Conservation (phyloP, 1,284 basidiomycete species). For the Sporisorium sorghi region DNA sequence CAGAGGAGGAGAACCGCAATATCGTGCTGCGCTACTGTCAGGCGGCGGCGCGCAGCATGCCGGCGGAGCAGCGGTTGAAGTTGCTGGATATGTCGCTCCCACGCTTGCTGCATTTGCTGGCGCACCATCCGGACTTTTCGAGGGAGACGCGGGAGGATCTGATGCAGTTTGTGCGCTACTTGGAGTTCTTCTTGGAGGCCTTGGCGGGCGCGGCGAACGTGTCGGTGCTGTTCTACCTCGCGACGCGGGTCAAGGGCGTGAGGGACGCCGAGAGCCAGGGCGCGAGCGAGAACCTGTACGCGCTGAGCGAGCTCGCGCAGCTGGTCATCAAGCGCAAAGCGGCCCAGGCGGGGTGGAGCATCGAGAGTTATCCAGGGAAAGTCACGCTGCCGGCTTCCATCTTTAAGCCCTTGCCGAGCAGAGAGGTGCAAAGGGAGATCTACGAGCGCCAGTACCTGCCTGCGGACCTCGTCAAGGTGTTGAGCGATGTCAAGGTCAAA, state of each 20-base stretch:
- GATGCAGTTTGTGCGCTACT: constrained; percentile 73
- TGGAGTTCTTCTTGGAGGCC: constrained; percentile 86
- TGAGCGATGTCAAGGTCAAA: constrained; percentile 34
- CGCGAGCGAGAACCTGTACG: constrained; percentile 78
- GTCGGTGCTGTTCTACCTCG: constrained; percentile 83
- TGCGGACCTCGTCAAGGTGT: constrained; percentile 16
- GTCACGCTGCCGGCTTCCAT: constrained; percentile 85
- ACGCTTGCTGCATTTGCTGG: constrained; percentile 84
- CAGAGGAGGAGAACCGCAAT: constrained; percentile 74
- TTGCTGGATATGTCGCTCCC: constrained; percentile 82
- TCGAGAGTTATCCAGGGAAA: constrained; percentile 83
- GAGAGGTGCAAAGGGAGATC: constrained; percentile 52
- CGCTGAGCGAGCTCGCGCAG: constrained; percentile 88
- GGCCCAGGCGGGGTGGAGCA: constrained; percentile 78
- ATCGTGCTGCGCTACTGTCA: constrained; percentile 53
- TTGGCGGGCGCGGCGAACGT: constrained; percentile 82
- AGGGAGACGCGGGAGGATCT: constrained; percentile 81
- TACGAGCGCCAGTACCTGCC: constrained; percentile 46
- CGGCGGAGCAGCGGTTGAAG: constrained; percentile 38
- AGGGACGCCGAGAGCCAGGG: constrained; percentile 74
- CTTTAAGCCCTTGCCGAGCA: constrained; percentile 71
- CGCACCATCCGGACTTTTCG: constrained; percentile 92
- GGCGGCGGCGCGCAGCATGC: constrained; percentile 14
- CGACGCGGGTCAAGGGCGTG: constrained; percentile 85
- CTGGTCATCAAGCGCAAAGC: constrained; percentile 82